Evolutionary conservation across 2,329 filamentous ascomycete species (phyloP), one percentile per base, ranked within the genome.

Genomic region (Aschersonia sp.): DNA sequence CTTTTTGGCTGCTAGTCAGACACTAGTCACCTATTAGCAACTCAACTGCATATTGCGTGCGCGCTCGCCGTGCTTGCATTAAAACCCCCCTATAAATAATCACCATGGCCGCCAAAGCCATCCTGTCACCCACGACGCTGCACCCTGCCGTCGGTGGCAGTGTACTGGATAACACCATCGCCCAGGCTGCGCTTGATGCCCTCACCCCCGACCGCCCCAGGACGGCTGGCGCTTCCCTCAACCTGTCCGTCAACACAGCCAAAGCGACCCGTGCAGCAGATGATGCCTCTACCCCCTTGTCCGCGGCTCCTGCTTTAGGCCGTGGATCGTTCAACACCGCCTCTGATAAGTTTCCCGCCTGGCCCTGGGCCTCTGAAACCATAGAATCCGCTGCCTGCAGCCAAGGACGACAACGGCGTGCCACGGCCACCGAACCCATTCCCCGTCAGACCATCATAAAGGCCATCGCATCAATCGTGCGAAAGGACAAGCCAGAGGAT

Each of bases 401-500:
- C 22, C 52, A 51, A 52, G 63, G 56, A 45, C 57, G 72, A 53
- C 69, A 65, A 46, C 73, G 71, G 60, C 71, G 66, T 62, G 64
- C 67, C 12, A 68, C 71, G 32, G 83, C 81, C 9, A 72, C 77
- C 59, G 83, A 86, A 56, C 46, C 53, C 2, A 71, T 89, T 54
- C 84, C 86, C 10, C 79, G 80, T 52, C 86, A 90, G 66, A 90
- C 86, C 48, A 80, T 88, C 58, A 79, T 89, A 69, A 89, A 92
- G 67, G 85, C 84, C 5, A 67, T 90, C 54, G 83, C 83, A 48
- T 88, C 84, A 11, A 71, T 77, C 42, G 68, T 73, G 49, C 74
- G 74, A 58, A 75, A 71, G 55, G 73, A 74, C 55, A 77, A 78
- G 58, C 75, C 81, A 47, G 74, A 82, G 59, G 71, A 79, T 45